Evolutionary conservation across 805 yeast species (phyloP).

Genomic region (Blastobotrys robertii): DNA sequence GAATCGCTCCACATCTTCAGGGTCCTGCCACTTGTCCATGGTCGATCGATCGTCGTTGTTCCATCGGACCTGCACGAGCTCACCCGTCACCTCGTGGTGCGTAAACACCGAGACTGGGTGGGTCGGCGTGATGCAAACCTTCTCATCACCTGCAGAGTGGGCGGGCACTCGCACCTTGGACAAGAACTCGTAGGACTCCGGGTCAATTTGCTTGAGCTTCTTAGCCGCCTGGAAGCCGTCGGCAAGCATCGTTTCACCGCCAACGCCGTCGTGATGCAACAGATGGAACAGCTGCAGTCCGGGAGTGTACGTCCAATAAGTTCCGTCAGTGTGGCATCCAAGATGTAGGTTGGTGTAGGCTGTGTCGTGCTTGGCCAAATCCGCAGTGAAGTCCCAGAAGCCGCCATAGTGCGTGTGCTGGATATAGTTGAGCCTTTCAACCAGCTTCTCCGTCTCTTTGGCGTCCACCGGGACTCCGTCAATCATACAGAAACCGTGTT

Average conservation of each 20-base stretch:
- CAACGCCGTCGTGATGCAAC: slow-evolving; percentile 47
- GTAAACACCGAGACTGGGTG: slow-evolving; percentile 45
- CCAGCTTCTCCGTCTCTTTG: slow-evolving; percentile 47
- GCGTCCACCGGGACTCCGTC: slow-evolving; percentile 52
- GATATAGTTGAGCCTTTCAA: slow-evolving; percentile 48
- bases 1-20: slow-evolving; percentile 37
- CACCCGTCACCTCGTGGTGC: slow-evolving; percentile 37
- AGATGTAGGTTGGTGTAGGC: slow-evolving; percentile 63
- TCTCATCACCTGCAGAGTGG: slow-evolving; percentile 65
- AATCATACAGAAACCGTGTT: slow-evolving; percentile 52
- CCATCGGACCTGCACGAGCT: slow-evolving; percentile 58
- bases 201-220: slow-evolving; percentile 36
- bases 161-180: slow-evolving; percentile 48
- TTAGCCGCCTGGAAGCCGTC: slow-evolving; percentile 58
- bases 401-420: slow-evolving; percentile 72
- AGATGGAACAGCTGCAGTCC: slow-evolving; percentile 62
- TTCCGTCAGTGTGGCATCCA: slow-evolving; percentile 61
- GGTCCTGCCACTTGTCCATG: slow-evolving; percentile 39
- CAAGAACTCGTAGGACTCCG: slow-evolving; percentile 43
- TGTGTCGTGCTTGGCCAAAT: slow-evolving; percentile 55
- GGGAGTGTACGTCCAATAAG: slow-evolving; percentile 66
- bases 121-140: slow-evolving; percentile 50
- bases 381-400: slow-evolving; percentile 70
- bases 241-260: slow-evolving; percentile 59
- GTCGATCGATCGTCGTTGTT: slow-evolving; percentile 61